Base-by-base conservation (phyloP, 1,284 basidiomycete genomes). In the Cutaneotrichosporon mucoides region DNA sequence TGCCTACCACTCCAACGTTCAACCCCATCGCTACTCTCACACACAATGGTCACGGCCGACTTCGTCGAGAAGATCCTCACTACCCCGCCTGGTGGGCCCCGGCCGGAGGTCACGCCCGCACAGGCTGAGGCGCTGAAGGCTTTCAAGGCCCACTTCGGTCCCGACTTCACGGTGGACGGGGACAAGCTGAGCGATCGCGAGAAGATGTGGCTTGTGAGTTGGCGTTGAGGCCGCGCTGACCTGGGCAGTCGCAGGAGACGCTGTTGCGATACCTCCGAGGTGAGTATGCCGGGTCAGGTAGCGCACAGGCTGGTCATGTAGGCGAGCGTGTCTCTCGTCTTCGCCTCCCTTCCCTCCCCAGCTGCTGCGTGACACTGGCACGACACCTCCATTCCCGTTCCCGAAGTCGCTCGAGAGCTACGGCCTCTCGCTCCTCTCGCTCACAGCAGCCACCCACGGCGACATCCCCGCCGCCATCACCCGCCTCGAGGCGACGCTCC, bases 171-270 rank as follows among this genome's bases (percentile, higher is more conserved):
- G 41, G 13, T 44, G 33, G 67, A 67, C 42, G 63, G 56, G 43
- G 38, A 42, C 6, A 43, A 51, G n/a, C 51, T 75, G 46, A 60
- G 35, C 9, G 68, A 73, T 53, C 61, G 68, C 50, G 73, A 76
- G 63, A 68, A 71, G 68, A 74, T 76, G 69, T 73, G 67, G 53
- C 60, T 74, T 51, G 73, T 76, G 62, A 53, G 72, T 55, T 6
- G n/a, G 24, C 24, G 24, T 3, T 11, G 24, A 10, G n/a, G 44
- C 37, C 2, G n/a, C 3, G 50, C 44, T 48, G 13, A 52, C 35
- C 24, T 24, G 24, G 3, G 16, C 40, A 56, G 55, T 49, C 47
- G 16, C 36, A 46, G 38, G 49, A 50, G 56, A 57, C 41, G 3
- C 34, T 54, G 13, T n/a, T 54, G n/a, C 53, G 53, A 4, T 54